Conservation (phyloP, 768 basidiomycete species). For the Mycena olivaceomarginata region DNA sequence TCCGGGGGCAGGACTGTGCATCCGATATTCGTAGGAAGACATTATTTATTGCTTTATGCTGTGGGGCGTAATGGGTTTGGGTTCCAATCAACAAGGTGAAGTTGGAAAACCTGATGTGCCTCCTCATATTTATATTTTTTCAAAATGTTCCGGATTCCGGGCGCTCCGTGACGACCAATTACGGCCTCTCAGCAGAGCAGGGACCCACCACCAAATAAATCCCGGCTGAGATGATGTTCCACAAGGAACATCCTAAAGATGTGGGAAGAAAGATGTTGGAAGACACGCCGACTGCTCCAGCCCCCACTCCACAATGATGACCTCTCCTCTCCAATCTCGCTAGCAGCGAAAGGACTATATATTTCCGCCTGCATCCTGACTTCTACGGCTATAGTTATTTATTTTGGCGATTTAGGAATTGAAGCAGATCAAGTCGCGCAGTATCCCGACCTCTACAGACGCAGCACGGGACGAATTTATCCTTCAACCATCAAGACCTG, state of each 20-base stretch:
- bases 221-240: too few relatives aligned
- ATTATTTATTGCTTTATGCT: neutral
- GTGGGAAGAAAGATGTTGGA: too few relatives aligned
- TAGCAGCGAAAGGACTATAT: too few relatives aligned
- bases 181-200: neutral
- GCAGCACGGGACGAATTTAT: neutral
- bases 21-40: conserved; percentile 4
- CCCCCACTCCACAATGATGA: too few relatives aligned
- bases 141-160: neutral
- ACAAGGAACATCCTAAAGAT: too few relatives aligned
- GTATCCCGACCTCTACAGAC: conserved; percentile 4
- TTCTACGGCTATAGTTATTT: too few relatives aligned
- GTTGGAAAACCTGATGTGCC: neutral
- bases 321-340: too few relatives aligned
- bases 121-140: conserved; percentile 10
- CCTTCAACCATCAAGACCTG: neutral
- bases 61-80: neutral
- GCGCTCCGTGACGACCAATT: neutral
- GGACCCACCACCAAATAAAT: too few relatives aligned
- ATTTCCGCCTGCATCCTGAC: too few relatives aligned
- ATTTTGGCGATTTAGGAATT: too few relatives aligned
- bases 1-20: neutral
- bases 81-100: neutral
- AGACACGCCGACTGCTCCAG: too few relatives aligned
- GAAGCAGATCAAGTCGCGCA: neutral